Evolutionary conservation across 2,329 filamentous ascomycete genomes (phyloP), one percentile per base, ranked within the genome.

Genomic region (Colletotrichum musicola): DNA sequence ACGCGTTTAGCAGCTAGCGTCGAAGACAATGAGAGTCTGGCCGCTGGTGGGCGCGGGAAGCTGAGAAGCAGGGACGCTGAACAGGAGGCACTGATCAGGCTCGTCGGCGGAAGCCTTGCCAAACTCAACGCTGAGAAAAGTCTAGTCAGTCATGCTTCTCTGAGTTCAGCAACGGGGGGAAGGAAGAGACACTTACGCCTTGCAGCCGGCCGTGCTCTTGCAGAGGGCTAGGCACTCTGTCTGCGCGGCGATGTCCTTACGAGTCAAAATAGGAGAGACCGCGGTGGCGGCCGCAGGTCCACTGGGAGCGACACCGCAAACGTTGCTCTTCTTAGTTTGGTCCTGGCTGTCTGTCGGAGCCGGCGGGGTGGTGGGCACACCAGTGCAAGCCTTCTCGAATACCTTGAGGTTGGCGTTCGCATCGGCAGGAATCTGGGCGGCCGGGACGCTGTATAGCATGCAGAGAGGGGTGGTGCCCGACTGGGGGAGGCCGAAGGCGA

Each of bases 61-160:
- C 44, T 56, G 38, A 16, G 68, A 58, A 7, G 58, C 63, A 10
- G 56, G 51, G 30, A 63, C 54, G 55, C 42, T 54, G 55, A 57
- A 70, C 38, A 70, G 64, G 38, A 47, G 18, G 64, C 68, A 70
- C 60, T 68, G 40, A 27, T 22, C 46, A 12, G 64, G 54, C 46
- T 46, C 56, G 46, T 58, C 42, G 50, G 47, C 22, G 40, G 35
- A 54, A 12, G 22, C 38, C 74, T 68, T 62, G 75, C 75, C 73
- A 64, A 76, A 77, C 51, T 77, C 75, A 20, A 75, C 65, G 12
- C 38, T 40, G 13, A 3, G 13, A 40, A 6, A 40, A 40, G 9
- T 40, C 22, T 25, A 25, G 5, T 40, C 13, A 40, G 38, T 4
- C 9, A 40, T 40, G 4, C 2, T 10, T 14, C 13, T 40, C 38